phyloP scores from a whole-genome alignment of 768 basidiomycete species.

The Lyophyllum semitale region DNA sequence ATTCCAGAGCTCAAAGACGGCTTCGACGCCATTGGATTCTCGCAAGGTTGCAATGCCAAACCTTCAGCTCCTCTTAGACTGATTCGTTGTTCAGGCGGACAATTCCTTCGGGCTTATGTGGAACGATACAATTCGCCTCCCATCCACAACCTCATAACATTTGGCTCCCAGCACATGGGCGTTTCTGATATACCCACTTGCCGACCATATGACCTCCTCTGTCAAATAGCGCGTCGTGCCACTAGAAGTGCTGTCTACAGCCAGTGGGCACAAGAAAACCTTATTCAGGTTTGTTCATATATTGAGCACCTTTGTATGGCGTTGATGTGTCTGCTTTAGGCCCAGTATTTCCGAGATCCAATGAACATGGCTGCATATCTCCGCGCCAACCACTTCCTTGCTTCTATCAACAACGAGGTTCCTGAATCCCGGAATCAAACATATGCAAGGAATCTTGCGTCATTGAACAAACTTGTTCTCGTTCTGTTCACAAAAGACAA shows the following conservation, averaged over 20 bases:
- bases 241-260: slow-evolving; percentile 67
- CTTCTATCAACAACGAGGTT: slow-evolving; percentile 81
- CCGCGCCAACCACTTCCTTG: slow-evolving; percentile 62
- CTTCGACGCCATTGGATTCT: slow-evolving; percentile 88
- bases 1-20: slow-evolving; percentile 68
- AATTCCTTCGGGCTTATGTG: slow-evolving; percentile 85
- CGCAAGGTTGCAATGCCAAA: slow-evolving; percentile 58
- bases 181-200: slow-evolving; percentile 76
- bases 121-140: slow-evolving; percentile 75
- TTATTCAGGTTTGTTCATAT: slow-evolving; percentile 58
- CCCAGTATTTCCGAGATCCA: slow-evolving; percentile 86
- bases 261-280: slow-evolving; percentile 73
- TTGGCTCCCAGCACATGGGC: slow-evolving; percentile 89
- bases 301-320: neutral
- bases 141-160: slow-evolving; percentile 80
- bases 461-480: slow-evolving; percentile 69
- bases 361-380: slow-evolving; percentile 59
- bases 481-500: slow-evolving; percentile 72
- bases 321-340: slow-evolving; percentile 40
- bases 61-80: neutral
- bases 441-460: slow-evolving; percentile 60
- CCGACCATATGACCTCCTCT: slow-evolving; percentile 63
- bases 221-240: slow-evolving; percentile 65
- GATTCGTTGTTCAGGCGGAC: slow-evolving; percentile 54
- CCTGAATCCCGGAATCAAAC: slow-evolving; percentile 52